Conservation (phyloP, 768 basidiomycete species). For the Terana coerulea region DNA sequence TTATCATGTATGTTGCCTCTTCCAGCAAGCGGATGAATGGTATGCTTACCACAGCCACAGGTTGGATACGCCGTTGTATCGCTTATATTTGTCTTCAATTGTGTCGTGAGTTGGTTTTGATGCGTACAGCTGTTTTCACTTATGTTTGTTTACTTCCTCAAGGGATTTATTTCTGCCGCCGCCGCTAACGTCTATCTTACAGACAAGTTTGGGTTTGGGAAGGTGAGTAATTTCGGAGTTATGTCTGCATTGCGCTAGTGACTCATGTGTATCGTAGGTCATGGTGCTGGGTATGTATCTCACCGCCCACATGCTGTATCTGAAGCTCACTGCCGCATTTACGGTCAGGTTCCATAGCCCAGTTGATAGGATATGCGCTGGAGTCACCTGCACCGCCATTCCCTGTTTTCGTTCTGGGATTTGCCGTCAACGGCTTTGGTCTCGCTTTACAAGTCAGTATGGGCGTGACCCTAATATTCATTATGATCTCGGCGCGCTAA, state of each 20-base stretch:
- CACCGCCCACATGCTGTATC: background rate
- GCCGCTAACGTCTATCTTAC: constrained; percentile 44
- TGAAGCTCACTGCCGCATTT: background rate
- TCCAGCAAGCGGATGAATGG: background rate
- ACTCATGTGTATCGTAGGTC: constrained; percentile 25
- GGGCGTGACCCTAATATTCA: background rate
- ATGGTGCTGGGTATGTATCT: constrained; percentile 33
- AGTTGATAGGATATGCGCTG: constrained; percentile 51
- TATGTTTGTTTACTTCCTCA: constrained; percentile 17
- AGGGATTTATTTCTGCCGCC: constrained; percentile 48
- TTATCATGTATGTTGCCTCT: constrained; percentile 35
- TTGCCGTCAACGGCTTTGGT: constrained; percentile 47
- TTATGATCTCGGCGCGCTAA: background rate
- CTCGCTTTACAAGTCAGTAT: constrained; percentile 38
- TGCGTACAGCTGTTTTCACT: background rate
- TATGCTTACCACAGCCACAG: constrained; percentile 25
- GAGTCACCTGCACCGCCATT: constrained; percentile 59
- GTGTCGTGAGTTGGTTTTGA: constrained; percentile 30
- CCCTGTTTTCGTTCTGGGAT: constrained; percentile 53
- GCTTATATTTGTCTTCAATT: constrained; percentile 53
- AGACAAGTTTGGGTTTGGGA: constrained; percentile 45
- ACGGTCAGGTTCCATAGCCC: constrained; percentile 43
- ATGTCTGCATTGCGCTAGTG: background rate
- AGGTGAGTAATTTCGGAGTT: constrained; percentile 26
- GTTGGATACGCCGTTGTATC: constrained; percentile 54